phyloP scores from a whole-genome alignment of 331 rosid species.

The Stylosanthes scabra region DNA sequence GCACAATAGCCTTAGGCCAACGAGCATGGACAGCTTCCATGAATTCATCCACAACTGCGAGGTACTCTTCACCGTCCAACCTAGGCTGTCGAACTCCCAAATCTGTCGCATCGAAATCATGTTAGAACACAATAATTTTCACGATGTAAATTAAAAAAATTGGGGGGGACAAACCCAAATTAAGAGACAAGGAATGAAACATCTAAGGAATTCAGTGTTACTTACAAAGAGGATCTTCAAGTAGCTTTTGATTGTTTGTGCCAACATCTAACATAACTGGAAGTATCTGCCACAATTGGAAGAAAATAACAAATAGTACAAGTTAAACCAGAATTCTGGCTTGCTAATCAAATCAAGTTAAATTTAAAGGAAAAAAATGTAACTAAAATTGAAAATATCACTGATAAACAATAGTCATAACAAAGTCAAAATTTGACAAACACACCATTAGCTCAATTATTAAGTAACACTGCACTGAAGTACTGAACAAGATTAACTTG shows the following conservation, averaged over 20 bases:
- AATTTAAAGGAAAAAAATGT: not conserved
- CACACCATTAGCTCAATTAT: constrained; percentile 18
- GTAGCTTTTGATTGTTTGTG: constrained; percentile 83
- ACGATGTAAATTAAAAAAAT: constrained; percentile 24
- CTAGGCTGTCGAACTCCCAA: constrained; percentile 89
- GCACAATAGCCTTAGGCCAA: constrained; percentile 96
- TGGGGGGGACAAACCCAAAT: constrained; percentile 17
- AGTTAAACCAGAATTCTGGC: constrained; percentile 27
- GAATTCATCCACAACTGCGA: constrained; percentile 86
- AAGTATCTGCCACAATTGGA: constrained; percentile 65
- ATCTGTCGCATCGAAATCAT: constrained; percentile 66
- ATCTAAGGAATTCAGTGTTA: constrained; percentile 27
- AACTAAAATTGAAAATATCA: not conserved
- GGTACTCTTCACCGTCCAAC: constrained; percentile 92
- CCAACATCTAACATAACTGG: constrained; percentile 95
- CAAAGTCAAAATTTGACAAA: not conserved
- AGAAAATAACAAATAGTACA: constrained; percentile 19
- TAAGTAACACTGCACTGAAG: not conserved
- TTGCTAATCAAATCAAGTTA: constrained; percentile 9
- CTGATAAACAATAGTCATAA: not conserved
- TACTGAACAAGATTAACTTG: not conserved
- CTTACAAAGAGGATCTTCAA: constrained; percentile 85
- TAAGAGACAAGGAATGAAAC: constrained; percentile 11
- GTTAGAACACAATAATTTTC: constrained; percentile 39
- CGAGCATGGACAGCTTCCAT: constrained; percentile 83